Evolutionary conservation across 495 filamentous ascomycete genomes (phyloP), one percentile per base, ranked within the genome.

Genomic region (Melanomma pulvis-pyrius): DNA sequence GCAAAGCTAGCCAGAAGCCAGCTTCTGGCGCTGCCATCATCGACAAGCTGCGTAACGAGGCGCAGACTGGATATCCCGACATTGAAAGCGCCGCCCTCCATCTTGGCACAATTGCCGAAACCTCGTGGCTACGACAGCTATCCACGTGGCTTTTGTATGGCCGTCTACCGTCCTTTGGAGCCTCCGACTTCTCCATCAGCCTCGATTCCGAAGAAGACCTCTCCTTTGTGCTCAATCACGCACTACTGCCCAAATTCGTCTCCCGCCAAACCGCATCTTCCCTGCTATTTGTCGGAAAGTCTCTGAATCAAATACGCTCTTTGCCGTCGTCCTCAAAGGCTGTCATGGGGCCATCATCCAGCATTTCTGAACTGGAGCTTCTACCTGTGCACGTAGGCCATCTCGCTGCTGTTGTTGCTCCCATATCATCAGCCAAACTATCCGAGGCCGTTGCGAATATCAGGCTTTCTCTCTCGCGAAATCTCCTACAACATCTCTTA

Each of bases 91-190:
- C 89, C 32, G 87, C 90, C 0, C 69, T 86, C 44, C 80, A 88
- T 49, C 79, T 97, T 21, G 82, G 88, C n/a, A 81, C 74, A 44
- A 85, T 90, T 6, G 93, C 92, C 0, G 94, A 98, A 78, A 87
- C 82, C 17, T 89, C 92, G 12, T 98, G 94, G 94, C 80, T 98
- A 76, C 88, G 90, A 73, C 92, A 96, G 74, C 79, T 93, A 7
- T 88, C 91, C 1, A 89, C 89, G 58, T 98, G 93, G 93, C 79
- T 97, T 6, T 75, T 97, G 13, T 96, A 96, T 74, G 94, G 94
- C 6, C 84, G 88, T 47, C 77, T 96, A 63, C 92, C 94, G 0
- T 77, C 79, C 52, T 87, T 88, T 70, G 91, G 89, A 6, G 83
- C 79, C 4, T 77, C 80, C 0, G 94, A 97, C 75, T 97, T 97